Conservation (phyloP, 345 rosid species). For the Tarenaya hassleriana region DNA sequence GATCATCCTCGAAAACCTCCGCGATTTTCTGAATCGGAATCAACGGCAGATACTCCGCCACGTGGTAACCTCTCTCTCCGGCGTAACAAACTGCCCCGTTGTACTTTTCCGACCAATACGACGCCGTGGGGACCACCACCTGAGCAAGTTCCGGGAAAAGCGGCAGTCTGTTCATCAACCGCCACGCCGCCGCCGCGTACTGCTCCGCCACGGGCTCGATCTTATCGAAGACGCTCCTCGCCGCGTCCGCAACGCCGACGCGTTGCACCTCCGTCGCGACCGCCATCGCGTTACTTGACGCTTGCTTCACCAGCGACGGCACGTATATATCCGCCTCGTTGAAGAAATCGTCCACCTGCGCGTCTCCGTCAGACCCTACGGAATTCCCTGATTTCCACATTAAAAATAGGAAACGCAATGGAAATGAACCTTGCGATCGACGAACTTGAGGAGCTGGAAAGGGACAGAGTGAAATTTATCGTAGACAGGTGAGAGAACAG, state of each 20-base stretch:
- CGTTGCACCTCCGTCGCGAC: conserved; percentile 58
- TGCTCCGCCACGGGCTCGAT: conserved; percentile 59
- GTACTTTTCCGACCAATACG: conserved; percentile 66
- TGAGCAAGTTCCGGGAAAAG: conserved; percentile 51
- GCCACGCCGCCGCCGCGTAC: conserved; percentile 48
- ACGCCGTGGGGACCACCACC: conserved; percentile 46
- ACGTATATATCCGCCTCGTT: conserved; percentile 42
- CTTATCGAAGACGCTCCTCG: conserved; percentile 30
- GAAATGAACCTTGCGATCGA: conserved; percentile 54
- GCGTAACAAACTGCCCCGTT: conserved; percentile 38
- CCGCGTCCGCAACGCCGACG: conserved; percentile 41
- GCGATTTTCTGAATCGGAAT: conserved; percentile 56
- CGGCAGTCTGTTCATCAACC: conserved; percentile 44
- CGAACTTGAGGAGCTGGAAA: conserved; percentile 50
- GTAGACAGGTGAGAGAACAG: conserved; percentile 59
- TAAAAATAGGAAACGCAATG: neutral
- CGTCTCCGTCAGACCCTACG: neutral
- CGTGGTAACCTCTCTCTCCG: conserved; percentile 39
- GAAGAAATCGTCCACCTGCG: conserved; percentile 52
- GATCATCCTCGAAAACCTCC: conserved; percentile 36
- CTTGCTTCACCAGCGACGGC: conserved; percentile 59
- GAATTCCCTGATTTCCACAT: neutral
- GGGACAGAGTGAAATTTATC: conserved; percentile 54
- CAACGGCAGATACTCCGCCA: conserved; percentile 45
- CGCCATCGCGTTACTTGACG: conserved; percentile 45